Evolutionary conservation across 73 alveolate species (phyloP).

Genomic region (Tetrahymena malaccensis): DNA sequence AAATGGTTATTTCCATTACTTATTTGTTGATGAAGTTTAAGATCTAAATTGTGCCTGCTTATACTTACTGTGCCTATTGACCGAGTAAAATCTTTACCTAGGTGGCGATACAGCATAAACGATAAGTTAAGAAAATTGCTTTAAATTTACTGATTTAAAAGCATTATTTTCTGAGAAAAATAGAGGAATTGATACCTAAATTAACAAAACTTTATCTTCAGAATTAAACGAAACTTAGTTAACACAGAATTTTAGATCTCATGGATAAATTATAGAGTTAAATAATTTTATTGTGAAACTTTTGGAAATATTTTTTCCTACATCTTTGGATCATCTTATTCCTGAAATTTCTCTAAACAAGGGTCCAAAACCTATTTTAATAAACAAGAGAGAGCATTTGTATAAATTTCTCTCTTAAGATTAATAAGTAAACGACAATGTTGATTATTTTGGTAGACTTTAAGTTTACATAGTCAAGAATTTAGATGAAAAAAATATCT

Average conservation of each 20-base stretch:
- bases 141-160: neutral
- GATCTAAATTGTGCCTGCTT: neutral
- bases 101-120: neutral
- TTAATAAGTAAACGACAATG: neutral
- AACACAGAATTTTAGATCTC: neutral
- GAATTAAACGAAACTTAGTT: neutral
- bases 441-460: neutral
- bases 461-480: neutral
- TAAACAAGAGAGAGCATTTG: neutral
- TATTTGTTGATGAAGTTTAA: neutral
- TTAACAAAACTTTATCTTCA: neutral
- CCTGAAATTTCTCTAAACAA: neutral
- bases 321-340: neutral
- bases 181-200: neutral
- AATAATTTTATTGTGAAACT: neutral
- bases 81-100: neutral
- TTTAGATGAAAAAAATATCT: neutral
- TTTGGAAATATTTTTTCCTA: neutral
- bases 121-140: neutral
- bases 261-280: neutral
- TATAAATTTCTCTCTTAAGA: neutral
- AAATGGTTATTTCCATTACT: neutral
- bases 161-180: neutral
- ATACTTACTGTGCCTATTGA: neutral
- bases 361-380: neutral